A percentile compares a stretch with the other conserved stretches of the same genome.
Conservation (phyloP, 192 early-diverging fungal species). For the Backusella psychrophila region DNA sequence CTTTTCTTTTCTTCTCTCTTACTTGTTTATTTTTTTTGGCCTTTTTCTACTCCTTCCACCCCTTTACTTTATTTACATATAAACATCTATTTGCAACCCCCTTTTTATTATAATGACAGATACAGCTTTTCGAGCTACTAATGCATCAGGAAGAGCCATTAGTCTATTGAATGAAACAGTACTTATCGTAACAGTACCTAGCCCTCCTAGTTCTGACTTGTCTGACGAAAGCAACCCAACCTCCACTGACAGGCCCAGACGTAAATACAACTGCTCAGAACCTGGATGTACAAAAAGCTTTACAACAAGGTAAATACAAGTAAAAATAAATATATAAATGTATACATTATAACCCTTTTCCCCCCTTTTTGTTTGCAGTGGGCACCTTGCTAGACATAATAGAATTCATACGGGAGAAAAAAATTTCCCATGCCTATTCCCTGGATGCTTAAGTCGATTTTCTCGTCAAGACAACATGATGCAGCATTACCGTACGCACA, state of each 20-base stretch:
- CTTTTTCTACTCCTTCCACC: conserved; percentile 13
- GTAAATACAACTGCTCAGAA: conserved; percentile 69
- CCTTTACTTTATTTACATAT: conserved; percentile 12
- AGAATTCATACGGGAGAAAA: conserved; percentile 83
- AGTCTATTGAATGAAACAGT: conserved; percentile 47
- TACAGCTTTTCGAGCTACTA: conserved; percentile 41
- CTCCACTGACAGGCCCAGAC: conserved; percentile 37
- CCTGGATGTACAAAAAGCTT: conserved; percentile 73
- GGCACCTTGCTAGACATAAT: conserved; percentile 79
- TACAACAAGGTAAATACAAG: conserved; percentile 60
- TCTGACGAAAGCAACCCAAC: background rate
- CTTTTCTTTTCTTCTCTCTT: background rate
- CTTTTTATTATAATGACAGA: conserved; percentile 8
- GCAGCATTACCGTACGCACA: conserved; percentile 83
- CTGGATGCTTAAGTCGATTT: conserved; percentile 71
- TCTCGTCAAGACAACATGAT: conserved; percentile 86
- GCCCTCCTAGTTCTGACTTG: background rate
- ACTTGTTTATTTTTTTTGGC: background rate
- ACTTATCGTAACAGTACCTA: background rate
- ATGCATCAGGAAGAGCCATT: conserved; percentile 50
- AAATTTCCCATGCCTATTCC: conserved; percentile 66
- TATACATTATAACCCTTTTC: background rate
- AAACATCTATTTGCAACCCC: background rate
- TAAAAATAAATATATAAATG: background rate
- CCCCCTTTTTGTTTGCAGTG: conserved; percentile 39